Evolutionary conservation across 495 filamentous ascomycete species (phyloP).

Genomic region (Penicillium simplicissimum): DNA sequence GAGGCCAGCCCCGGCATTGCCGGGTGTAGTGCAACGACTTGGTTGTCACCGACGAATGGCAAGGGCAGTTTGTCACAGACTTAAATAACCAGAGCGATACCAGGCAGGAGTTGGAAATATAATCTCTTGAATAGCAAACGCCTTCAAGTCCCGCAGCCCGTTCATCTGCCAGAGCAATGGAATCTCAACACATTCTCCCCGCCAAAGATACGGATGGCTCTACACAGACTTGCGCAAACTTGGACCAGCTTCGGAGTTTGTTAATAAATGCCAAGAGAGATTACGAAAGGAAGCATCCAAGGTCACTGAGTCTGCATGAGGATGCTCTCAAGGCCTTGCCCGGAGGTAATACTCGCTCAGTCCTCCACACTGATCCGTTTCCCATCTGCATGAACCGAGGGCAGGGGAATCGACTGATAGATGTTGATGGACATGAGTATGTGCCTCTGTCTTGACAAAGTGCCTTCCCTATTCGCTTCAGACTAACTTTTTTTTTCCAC

Average conservation of each 20-base stretch:
- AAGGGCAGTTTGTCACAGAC: no score
- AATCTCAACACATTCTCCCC: neutral
- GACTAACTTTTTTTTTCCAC: neutral
- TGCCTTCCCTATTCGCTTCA: neutral
- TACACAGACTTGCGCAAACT: neutral
- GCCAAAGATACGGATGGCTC: neutral
- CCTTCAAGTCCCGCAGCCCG: neutral
- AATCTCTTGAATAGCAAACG: neutral
- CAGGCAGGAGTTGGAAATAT: neutral
- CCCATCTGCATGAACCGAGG: slow-evolving; percentile 50
- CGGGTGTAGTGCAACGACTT: neutral
- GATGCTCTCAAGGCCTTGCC: slow-evolving; percentile 34
- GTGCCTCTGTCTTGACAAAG: neutral
- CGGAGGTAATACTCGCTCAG: slow-evolving; percentile 62
- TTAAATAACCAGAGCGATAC: no score
- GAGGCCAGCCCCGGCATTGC: neutral
- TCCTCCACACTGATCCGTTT: slow-evolving; percentile 58
- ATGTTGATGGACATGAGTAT: slow-evolving; percentile 22
- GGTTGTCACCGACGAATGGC: neutral
- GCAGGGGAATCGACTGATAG: slow-evolving; percentile 34
- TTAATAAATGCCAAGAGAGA: neutral
- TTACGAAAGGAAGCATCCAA: neutral
- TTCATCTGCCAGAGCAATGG: neutral
- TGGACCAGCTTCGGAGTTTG: neutral
- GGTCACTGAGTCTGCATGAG: neutral